Evolutionary conservation across 345 rosid species (phyloP), one percentile per base, ranked within the genome.

Genomic region (Kernera saxatilis): DNA sequence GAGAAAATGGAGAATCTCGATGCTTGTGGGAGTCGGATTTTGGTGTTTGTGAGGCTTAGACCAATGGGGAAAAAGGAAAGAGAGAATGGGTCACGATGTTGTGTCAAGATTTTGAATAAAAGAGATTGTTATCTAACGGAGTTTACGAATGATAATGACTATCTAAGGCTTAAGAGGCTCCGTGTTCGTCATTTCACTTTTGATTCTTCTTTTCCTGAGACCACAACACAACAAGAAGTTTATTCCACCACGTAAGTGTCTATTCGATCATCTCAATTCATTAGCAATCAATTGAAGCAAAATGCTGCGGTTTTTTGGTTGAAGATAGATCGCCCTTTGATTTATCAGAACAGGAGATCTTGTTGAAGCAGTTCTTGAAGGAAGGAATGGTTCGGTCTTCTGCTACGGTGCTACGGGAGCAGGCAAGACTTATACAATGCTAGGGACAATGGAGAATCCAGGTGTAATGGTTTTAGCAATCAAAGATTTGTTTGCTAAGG

Each of bases 401-500:
- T 93, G 98, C 79, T 93, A 93, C 40, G 98, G 98, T 35, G 97
- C 98, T 12, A 93, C 98, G 0, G 98, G 98, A 67, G 97, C 98
- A 40, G 98, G 98, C 30, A 93, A 93, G 85, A 93, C 97, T 5
- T 83, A 90, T 67, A 90, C 98, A 8, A 93, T 93, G 98, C 83
- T 93, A 3, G 98, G 98, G 13, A 90, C 97, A 4, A 6, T 90
- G 72, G 92, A 87, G 74, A 93, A 85, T 79, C 98, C 96, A 4
- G 98, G 98, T n/a, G 98, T 93, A 27, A 93, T 88, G 97, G 98
- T 87, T 75, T 84, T 88, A 81, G 98, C 98, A 35, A 93, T 93
- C 67, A 93, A 90, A 75, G 96, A 93, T 69, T 84, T 93, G 62
- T 93, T 93, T 60, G 82, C 87, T 53, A 93, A 90, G 68, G 79